phyloP scores from a whole-genome alignment of 305 asterid species.

The Fraxinus baroniana region DNA sequence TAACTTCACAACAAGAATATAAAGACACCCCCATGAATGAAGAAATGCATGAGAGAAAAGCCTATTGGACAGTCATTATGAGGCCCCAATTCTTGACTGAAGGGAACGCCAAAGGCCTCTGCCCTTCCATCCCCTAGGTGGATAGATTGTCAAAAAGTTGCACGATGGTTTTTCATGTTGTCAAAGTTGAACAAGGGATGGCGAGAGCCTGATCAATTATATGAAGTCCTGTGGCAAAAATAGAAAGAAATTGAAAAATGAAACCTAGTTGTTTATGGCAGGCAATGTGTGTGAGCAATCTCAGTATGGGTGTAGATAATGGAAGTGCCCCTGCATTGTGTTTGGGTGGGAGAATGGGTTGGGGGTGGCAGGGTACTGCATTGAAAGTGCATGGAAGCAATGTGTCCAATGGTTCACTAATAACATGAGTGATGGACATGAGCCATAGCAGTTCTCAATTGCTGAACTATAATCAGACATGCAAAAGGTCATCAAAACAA shows the following conservation, averaged over 20 bases:
- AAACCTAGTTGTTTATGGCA: background rate
- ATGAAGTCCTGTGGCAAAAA: background rate
- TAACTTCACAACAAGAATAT: background rate
- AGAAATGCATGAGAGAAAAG: too few relatives aligned
- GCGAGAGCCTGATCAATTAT: background rate
- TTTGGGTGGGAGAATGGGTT: background rate
- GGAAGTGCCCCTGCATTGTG: background rate
- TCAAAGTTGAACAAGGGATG: background rate
- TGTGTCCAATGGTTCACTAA: background rate
- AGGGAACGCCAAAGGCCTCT: background rate
- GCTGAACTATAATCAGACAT: background rate
- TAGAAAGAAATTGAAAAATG: background rate
- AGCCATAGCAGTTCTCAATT: background rate
- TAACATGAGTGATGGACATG: background rate
- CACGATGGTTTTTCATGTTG: background rate
- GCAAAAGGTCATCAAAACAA: background rate
- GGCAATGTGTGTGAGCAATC: background rate
- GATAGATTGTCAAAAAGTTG: background rate
- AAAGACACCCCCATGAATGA: background rate
- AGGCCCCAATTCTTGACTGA: background rate
- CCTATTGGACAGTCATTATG: too few relatives aligned
- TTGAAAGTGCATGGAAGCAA: background rate
- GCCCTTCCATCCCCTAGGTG: background rate
- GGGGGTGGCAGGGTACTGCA: background rate
- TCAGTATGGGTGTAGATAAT: background rate